Evolutionary conservation across 495 filamentous ascomycete species (phyloP).

Genomic region (Penicillium crystallinum): DNA sequence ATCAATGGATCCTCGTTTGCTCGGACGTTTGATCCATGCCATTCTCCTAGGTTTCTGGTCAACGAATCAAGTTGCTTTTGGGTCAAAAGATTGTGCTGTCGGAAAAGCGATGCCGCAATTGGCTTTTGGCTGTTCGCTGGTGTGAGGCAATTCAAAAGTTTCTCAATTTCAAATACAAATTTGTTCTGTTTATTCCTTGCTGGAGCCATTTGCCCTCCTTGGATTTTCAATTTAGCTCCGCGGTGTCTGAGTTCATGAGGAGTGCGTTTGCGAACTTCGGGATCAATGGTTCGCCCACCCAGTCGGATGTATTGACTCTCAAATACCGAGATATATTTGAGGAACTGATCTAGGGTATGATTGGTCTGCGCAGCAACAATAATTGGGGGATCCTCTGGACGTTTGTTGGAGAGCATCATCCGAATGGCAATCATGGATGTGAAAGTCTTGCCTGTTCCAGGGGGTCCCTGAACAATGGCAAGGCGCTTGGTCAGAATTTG

Average conservation of each 20-base stretch:
- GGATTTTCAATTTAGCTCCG: constrained; percentile 15
- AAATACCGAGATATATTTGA: constrained; percentile 59
- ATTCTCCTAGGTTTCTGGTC: constrained; percentile 42
- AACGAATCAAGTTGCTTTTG: constrained; percentile 59
- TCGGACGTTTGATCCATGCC: constrained; percentile 36
- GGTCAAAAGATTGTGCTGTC: constrained; percentile 53
- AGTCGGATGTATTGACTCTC: constrained; percentile 69
- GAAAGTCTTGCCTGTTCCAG: constrained; percentile 85
- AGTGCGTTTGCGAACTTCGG: constrained; percentile 60
- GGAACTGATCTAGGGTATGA: constrained; percentile 84
- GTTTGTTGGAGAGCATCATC: constrained; percentile 59
- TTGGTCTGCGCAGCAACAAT: constrained; percentile 86
- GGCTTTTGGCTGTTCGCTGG: constrained; percentile 15
- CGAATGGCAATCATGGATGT: constrained; percentile 69
- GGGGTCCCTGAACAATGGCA: constrained; percentile 83
- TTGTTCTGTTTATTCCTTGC: constrained; percentile 40
- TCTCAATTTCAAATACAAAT: constrained; percentile 40
- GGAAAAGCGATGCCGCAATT: constrained; percentile 30
- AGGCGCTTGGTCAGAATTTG: constrained; percentile 68
- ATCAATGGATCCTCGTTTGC: constrained; percentile 47
- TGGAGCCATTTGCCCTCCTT: constrained; percentile 25
- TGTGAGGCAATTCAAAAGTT: constrained; percentile 46
- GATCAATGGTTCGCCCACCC: constrained; percentile 68
- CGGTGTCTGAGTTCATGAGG: constrained; percentile 54
- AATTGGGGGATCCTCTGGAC: constrained; percentile 60